These are phyloP conservation scores for Brettanomyces bruxellensis DNA, from an alignment of 805 yeast species.

Conservation along the genomic window DNA sequence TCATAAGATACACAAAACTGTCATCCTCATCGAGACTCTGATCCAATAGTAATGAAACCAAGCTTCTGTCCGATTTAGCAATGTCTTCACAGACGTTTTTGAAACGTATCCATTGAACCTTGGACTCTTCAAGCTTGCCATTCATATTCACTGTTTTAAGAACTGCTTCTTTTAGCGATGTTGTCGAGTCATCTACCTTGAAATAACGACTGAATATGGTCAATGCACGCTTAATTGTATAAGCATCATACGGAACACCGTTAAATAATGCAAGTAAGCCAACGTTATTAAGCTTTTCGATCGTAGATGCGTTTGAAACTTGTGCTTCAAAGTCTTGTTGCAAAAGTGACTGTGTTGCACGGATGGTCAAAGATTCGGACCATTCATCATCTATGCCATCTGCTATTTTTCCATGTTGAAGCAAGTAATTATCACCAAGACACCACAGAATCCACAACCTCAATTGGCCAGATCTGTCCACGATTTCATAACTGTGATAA, in stretches of 20 bases:
- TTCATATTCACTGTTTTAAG: constrained; percentile 14
- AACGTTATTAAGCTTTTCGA: constrained; percentile 23
- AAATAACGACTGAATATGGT: constrained; percentile 9
- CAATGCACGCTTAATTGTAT: constrained; percentile 41
- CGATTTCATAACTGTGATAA: constrained; percentile 15
- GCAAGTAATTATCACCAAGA: constrained; percentile 11
- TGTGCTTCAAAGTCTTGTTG: constrained; percentile 7
- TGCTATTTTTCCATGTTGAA: constrained; percentile 14
- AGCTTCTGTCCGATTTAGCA: constrained; percentile 48
- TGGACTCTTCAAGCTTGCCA: constrained; percentile 24
- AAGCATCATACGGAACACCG: constrained; percentile 37
- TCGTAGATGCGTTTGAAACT: constrained; percentile 4
- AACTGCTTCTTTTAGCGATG: constrained; percentile 25
- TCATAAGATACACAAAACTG: constrained; percentile 24
- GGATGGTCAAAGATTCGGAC: constrained; percentile 7
- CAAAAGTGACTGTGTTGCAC: constrained; percentile 3
- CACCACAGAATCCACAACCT: constrained; percentile 19
- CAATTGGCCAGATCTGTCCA: constrained; percentile 2
- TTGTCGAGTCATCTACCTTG: constrained; percentile 4
- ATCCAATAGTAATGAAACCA: constrained; percentile 32
- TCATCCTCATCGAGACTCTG: constrained; percentile 8
- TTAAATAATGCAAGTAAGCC: constrained; percentile 40
- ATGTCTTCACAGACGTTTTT: constrained; percentile 68
- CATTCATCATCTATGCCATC: constrained; percentile 7
- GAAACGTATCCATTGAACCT: constrained; percentile 58